Conservation (phyloP, 2,329 filamentous ascomycete genomes). For the Talaromyces sp. region DNA sequence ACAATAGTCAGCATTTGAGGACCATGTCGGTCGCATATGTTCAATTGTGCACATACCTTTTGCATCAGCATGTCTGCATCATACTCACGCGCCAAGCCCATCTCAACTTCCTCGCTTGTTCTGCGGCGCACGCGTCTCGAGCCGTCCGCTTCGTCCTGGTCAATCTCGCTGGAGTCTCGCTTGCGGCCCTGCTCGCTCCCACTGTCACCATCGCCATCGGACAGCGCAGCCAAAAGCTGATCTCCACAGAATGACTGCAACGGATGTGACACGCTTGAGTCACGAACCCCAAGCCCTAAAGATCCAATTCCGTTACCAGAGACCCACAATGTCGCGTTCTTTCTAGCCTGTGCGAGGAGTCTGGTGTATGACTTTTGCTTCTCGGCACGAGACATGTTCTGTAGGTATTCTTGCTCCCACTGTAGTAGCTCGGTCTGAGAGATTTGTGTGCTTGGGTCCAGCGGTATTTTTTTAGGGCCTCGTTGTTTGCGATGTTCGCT, state of each 20-base stretch:
- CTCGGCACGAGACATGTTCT: constrained; percentile 53
- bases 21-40: background rate
- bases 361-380: constrained; percentile 42
- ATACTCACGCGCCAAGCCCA: constrained; percentile 25
- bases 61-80: constrained; percentile 33
- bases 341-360: constrained; percentile 48
- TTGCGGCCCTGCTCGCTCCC: constrained; percentile 22
- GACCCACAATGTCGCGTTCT: constrained; percentile 59
- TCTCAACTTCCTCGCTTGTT: constrained; percentile 26
- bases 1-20: constrained; percentile 4
- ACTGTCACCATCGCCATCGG: constrained; percentile 18
- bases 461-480: constrained; percentile 35
- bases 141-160: constrained; percentile 21
- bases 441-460: constrained; percentile 49
- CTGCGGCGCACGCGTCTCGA: constrained; percentile 35
- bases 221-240: constrained; percentile 47
- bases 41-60: constrained; percentile 20
- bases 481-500: constrained; percentile 18
- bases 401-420: constrained; percentile 56
- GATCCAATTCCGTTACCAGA: constrained; percentile 53
- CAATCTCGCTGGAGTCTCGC: constrained; percentile 19
- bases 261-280: constrained; percentile 41
- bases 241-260: constrained; percentile 57
- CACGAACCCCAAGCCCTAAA: constrained; percentile 45
- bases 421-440: constrained; percentile 51